Conservation (phyloP, 2,329 filamentous ascomycete species). For the Onygena corvina region DNA sequence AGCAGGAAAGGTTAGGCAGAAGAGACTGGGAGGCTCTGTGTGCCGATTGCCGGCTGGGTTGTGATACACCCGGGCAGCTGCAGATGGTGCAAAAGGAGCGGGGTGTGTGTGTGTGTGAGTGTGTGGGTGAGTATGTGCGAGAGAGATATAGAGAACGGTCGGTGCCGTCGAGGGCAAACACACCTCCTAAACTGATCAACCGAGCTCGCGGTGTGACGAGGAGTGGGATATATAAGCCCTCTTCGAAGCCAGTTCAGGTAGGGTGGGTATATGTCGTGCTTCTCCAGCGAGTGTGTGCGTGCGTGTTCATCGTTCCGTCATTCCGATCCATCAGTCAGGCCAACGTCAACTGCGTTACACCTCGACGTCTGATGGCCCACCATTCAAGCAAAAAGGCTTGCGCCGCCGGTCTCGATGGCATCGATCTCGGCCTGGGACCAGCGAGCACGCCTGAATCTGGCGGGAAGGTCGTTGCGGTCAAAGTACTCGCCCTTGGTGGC, state of each 20-base stretch:
- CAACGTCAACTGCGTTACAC: background rate
- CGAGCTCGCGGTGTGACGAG: background rate
- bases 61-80: background rate
- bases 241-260: background rate
- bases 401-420: conserved; percentile 86
- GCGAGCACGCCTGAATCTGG: conserved; percentile 63
- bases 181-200: background rate
- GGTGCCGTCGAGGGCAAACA: background rate
- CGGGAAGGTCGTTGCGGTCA: conserved; percentile 76
- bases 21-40: background rate
- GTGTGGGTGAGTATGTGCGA: background rate
- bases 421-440: conserved; percentile 82
- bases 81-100: background rate
- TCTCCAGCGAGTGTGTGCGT: background rate
- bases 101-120: background rate
- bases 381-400: conserved; percentile 48
- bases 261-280: conserved; percentile 5
- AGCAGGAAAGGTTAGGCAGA: background rate
- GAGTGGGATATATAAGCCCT: background rate
- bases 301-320: background rate
- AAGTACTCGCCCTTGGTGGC: conserved; percentile 67
- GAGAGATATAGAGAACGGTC: background rate
- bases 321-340: background rate
- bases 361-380: background rate
- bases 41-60: background rate